These are phyloP conservation scores for Colletotrichum sp. DNA, from an alignment of 2,329 filamentous ascomycete genomes.

Conservation along the genomic window DNA sequence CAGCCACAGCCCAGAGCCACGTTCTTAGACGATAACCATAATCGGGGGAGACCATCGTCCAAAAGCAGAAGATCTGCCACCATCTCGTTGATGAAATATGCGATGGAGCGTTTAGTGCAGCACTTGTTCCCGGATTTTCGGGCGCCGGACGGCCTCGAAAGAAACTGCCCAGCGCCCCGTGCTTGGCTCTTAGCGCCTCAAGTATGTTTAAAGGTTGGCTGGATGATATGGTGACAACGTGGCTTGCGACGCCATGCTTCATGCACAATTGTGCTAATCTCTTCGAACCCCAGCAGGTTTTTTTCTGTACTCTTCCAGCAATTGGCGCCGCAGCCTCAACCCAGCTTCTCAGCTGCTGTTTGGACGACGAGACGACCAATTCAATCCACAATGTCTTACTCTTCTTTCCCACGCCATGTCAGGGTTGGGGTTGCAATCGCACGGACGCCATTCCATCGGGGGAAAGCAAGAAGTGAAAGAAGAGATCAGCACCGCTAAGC, in stretches of 20 bases:
- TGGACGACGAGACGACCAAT: background rate
- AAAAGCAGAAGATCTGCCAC: background rate
- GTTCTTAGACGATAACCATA: background rate
- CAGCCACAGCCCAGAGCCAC: background rate
- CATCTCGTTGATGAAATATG: background rate
- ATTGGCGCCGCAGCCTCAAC: background rate
- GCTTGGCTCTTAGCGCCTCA: background rate
- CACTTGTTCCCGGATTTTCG: background rate
- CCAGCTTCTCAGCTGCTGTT: background rate
- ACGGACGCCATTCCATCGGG: constrained; percentile 2
- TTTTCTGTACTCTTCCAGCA: background rate
- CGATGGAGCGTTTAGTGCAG: background rate
- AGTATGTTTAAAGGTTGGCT: background rate
- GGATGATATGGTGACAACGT: background rate
- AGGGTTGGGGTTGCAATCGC: constrained; percentile 9
- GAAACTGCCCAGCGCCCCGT: background rate
- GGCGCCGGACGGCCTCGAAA: background rate
- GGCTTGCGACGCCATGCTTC: background rate
- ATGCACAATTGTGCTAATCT: background rate
- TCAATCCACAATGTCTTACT: background rate
- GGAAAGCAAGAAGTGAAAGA: background rate
- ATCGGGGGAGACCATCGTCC: background rate
- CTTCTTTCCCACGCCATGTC: background rate
- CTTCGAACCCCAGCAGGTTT: background rate
- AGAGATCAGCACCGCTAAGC: background rate